phyloP scores from a whole-genome alignment of 2,329 filamentous ascomycete genomes.

The Colletotrichum cuscutae region DNA sequence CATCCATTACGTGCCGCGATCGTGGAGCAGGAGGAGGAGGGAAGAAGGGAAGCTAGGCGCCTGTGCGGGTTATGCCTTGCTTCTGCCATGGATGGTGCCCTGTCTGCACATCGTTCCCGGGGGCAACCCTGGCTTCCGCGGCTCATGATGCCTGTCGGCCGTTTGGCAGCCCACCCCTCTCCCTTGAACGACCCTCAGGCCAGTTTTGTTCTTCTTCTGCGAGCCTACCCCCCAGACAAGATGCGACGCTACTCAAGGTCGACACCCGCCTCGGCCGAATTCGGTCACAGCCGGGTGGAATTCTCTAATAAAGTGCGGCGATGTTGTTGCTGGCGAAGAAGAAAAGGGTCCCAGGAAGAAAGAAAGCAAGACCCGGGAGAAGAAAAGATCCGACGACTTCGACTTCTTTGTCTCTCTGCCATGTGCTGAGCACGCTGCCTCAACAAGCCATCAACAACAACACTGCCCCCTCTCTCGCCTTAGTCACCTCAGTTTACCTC shows the following conservation, averaged over 20 bases:
- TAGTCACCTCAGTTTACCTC: background rate
- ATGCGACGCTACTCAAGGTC: slow-evolving; percentile 14
- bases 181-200: background rate
- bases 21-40: background rate
- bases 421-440: slow-evolving; percentile 7
- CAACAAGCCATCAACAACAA: background rate
- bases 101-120: background rate
- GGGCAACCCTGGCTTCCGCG: slow-evolving; percentile 15
- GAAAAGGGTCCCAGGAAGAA: slow-evolving; percentile 1
- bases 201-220: background rate
- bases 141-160: background rate
- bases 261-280: slow-evolving; percentile 3
- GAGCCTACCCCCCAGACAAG: background rate
- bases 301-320: background rate
- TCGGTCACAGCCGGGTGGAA: slow-evolving; percentile 6
- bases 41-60: background rate
- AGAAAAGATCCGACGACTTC: background rate
- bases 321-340: slow-evolving; percentile 16
- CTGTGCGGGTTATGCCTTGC: slow-evolving; percentile 3
- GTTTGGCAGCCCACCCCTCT: background rate
- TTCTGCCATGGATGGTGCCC: background rate
- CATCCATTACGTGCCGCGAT: background rate
- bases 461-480: background rate
- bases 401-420: slow-evolving; percentile 14
- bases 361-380: background rate